A percentile compares a stretch with the other conserved stretches of the same genome.
phyloP scores from a whole-genome alignment of 2,329 filamentous ascomycete genomes.

The Chrysosporium keratinophilum region DNA sequence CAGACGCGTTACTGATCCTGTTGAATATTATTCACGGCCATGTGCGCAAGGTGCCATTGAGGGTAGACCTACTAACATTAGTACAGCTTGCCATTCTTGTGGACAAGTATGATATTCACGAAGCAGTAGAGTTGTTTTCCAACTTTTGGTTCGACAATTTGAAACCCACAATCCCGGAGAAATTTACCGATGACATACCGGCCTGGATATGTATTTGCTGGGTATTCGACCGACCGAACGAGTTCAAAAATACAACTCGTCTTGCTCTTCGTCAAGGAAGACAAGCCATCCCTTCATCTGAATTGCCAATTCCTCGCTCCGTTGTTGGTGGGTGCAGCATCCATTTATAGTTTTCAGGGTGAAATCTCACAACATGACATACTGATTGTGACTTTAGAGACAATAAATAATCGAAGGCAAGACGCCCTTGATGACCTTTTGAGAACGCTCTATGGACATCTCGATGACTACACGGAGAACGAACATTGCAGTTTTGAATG shows the following conservation, averaged over 20 bases:
- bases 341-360: background rate
- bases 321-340: slow-evolving; percentile 13
- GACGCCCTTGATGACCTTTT: slow-evolving; percentile 13
- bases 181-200: slow-evolving; percentile 15
- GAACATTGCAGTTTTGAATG: slow-evolving; percentile 19
- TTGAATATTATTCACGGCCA: slow-evolving; percentile 26
- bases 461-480: slow-evolving; percentile 16
- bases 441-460: slow-evolving; percentile 14
- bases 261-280: slow-evolving; percentile 15
- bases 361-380: background rate
- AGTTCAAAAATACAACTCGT: slow-evolving; percentile 15
- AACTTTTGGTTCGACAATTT: slow-evolving; percentile 17
- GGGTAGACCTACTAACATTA: slow-evolving; percentile 15
- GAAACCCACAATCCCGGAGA: slow-evolving; percentile 13
- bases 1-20: slow-evolving; percentile 22
- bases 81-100: slow-evolving; percentile 17
- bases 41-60: slow-evolving; percentile 20
- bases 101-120: slow-evolving; percentile 18
- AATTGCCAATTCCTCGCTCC: slow-evolving; percentile 15
- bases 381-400: slow-evolving; percentile 8
- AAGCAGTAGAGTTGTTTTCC: slow-evolving; percentile 15
- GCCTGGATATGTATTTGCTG: slow-evolving; percentile 17
- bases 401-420: slow-evolving; percentile 14
- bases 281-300: slow-evolving; percentile 9
- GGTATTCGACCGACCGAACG: slow-evolving; percentile 15